Evolutionary conservation across 805 yeast species (phyloP), one percentile per base, ranked within the genome.

Genomic region (Sugiyamaella americana): DNA sequence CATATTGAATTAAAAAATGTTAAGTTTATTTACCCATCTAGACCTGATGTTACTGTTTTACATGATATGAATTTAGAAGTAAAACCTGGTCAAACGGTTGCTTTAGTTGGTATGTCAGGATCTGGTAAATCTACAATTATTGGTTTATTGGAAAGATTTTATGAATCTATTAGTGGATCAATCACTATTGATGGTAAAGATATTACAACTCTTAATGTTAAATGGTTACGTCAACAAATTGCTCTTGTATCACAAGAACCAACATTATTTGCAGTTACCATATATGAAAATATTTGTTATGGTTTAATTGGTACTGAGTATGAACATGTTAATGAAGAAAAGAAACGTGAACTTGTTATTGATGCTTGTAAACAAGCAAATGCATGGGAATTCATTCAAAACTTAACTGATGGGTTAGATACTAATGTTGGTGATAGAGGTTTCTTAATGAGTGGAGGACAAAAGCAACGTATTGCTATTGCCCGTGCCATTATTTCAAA

Each of bases 201-300:
- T 58, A 78, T 93, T 37, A 67, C 78, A 43, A 76, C 78, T 42
- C 78, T 87, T 37, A 84, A 86, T 47, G 60, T 91, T 32, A 85
- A 81, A 50, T 79, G 91, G 47, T 72, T 91, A 43, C 76, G 98
- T 57, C 75, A 68, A 49, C 73, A 78, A 38, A 76, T 93, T 46
- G 96, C 96, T 41, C 84, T 87, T 22, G 98, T 91, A 2, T 96
- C 97, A 3, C 98, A 91, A 65, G 97, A 91, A 54, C 94, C 98
- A 0, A 95, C 96, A 3, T 68, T 91, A 37, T 91, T 93, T 69
- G 85, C 89, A 58, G 95, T 87, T 45, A 74, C 94, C 1, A 87
- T 91, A 39, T 70, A 80, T 59, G 97, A 91, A 59, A 91, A 91
- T 60, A 80, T 91, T 39, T 72, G 89, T 47, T 91, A 85, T 65